Base-by-base conservation (phyloP, 2,329 filamentous ascomycete species). In the Cytospora schulzeri region DNA sequence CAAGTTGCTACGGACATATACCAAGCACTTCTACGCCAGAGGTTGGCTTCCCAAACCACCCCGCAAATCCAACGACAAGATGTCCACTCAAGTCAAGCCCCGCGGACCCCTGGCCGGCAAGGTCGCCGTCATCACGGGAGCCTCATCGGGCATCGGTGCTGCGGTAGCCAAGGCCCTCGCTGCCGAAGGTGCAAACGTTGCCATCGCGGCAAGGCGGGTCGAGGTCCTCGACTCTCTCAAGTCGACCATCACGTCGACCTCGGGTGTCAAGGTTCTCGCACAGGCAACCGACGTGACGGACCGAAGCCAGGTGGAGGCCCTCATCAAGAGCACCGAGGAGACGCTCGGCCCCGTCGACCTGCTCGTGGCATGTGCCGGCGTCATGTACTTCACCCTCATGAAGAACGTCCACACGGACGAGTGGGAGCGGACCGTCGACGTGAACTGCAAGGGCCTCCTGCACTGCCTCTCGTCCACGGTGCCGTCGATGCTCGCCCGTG, bases 371-470 rank as follows among this genome's bases (percentile, higher is more conserved):
- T 92, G 90, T 71, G 91, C 91, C 0, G 91, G 91, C 41, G 91
- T 94, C 73, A 94, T 94, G 91, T 94, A 94, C 79, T 94, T 88
- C 77, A 93, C 91, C 62, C 88, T 93, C 87, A 93, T 94, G 91
- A 86, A 88, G 63, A 93, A 93, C 73, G 83, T 80, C 19, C 84
- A 90, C 68, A 85, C 81, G 0, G 89, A 91, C 6, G 88, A 94
- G 71, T 94, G 91, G 91, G 88, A 93, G 68, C 88, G 85, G 64
- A 93, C 91, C 0, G 90, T 94, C 51, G 91, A 93, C 70, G 90
- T 94, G 69, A 94, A 94, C 79, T 93, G 91, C 86, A 93, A 93
- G 77, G 91, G 91, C 45, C 82, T 94, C 1, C 79, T 93, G 61
- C 84, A 94, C 80, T 88, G 87, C 69, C 81, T 94, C 3, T 85